Evolutionary conservation across 2,329 filamentous ascomycete species (phyloP).

Genomic region (Cladosporium oxysporum): DNA sequence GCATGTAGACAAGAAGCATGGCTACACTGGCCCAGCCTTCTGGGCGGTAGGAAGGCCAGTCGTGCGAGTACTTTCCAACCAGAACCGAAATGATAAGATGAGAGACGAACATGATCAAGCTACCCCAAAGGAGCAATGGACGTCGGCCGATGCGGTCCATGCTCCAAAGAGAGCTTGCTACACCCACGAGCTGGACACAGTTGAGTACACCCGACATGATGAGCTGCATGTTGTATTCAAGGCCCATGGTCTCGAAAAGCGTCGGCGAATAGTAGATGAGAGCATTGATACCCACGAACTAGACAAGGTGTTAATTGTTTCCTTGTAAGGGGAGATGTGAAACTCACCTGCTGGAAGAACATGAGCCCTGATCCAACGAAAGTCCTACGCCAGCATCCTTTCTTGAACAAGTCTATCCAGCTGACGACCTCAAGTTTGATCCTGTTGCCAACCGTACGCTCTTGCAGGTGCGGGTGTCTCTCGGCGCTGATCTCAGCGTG

Average conservation of each 20-base stretch:
- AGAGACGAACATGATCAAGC: constrained; percentile 50
- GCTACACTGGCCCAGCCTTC: constrained; percentile 46
- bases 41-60: constrained; percentile 46
- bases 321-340: not conserved
- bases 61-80: constrained; percentile 53
- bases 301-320: not conserved
- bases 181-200: constrained; percentile 45
- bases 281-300: constrained; percentile 46
- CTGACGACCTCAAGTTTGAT: constrained; percentile 48
- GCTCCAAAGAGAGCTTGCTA: constrained; percentile 44
- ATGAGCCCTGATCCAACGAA: constrained; percentile 55
- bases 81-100: constrained; percentile 56
- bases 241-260: constrained; percentile 46
- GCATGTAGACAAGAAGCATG: constrained; percentile 35
- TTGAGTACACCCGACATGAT: constrained; percentile 48
- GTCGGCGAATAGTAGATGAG: constrained; percentile 54
- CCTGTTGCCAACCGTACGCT: constrained; percentile 29
- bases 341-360: constrained; percentile 58
- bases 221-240: constrained; percentile 40
- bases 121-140: constrained; percentile 44
- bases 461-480: constrained; percentile 39
- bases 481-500: constrained; percentile 47
- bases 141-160: constrained; percentile 47
- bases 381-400: constrained; percentile 49
- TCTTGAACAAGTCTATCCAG: constrained; percentile 52